These are phyloP conservation scores for Rhodotorula paludigena DNA, from an alignment of 768 basidiomycete genomes.

Conservation along the genomic window DNA sequence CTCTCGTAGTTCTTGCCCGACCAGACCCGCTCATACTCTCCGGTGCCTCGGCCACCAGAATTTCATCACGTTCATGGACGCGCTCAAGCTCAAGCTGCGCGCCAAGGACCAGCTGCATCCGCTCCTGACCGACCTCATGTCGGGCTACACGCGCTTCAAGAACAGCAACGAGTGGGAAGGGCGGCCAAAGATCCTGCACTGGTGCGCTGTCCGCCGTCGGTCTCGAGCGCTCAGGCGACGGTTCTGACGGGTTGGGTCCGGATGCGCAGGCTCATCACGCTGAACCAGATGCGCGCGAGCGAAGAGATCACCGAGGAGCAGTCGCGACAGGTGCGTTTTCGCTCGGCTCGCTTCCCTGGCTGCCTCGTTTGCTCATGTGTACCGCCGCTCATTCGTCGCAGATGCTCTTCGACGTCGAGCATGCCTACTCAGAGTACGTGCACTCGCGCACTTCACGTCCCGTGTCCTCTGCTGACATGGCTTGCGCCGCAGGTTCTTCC, in stretches of 20 bases:
- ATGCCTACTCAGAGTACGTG: slow-evolving; percentile 82
- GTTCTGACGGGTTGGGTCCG: too few relatives aligned
- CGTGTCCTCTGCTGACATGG: too few relatives aligned
- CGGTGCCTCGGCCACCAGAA: slow-evolving; percentile 53
- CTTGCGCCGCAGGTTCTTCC: slow-evolving; percentile 36
- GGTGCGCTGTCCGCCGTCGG: slow-evolving; percentile 56
- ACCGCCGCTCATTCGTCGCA: slow-evolving; percentile 44
- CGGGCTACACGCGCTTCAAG: slow-evolving; percentile 88
- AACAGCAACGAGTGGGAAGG: slow-evolving; percentile 96
- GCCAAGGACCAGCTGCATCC: slow-evolving; percentile 97
- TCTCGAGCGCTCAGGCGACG: background rate
- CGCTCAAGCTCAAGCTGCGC: slow-evolving; percentile 81
- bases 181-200: slow-evolving; percentile 82
- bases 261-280: slow-evolving; percentile 72
- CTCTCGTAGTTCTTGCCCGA: slow-evolving; percentile 13
- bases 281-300: slow-evolving; percentile 94
- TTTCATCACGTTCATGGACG: slow-evolving; percentile 99
- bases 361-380: background rate
- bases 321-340: slow-evolving; percentile 66
- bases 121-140: slow-evolving; percentile 88
- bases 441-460: too few relatives aligned
- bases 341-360: background rate
- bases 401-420: slow-evolving; percentile 94
- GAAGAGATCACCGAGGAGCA: slow-evolving; percentile 96
- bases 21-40: background rate